Evolutionary conservation across 2,329 filamentous ascomycete genomes (phyloP).

Genomic region (Scedosporium apiospermum): DNA sequence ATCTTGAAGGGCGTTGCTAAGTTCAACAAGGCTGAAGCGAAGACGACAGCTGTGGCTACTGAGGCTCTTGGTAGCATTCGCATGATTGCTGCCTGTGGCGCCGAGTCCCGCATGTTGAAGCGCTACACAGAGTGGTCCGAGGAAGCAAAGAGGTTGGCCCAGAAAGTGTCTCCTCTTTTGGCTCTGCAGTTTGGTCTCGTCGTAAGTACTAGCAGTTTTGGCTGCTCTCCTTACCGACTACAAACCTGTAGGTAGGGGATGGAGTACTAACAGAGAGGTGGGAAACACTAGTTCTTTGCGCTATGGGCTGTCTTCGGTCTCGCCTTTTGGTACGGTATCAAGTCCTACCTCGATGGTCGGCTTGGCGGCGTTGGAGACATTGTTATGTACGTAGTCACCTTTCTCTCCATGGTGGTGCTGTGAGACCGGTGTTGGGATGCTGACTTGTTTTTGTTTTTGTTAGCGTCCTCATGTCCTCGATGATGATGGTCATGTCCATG

Average conservation of each 20-base stretch:
- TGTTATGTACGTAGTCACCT: conserved; percentile 34
- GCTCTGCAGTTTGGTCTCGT: conserved; percentile 43
- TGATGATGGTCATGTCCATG: conserved; percentile 47
- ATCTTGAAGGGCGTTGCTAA: conserved; percentile 41
- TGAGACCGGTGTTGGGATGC: background rate
- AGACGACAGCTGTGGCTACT: conserved; percentile 49
- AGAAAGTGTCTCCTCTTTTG: conserved; percentile 39
- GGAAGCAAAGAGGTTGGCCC: conserved; percentile 40
- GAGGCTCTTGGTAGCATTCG: conserved; percentile 51
- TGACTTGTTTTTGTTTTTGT: background rate
- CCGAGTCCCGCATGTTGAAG: conserved; percentile 41
- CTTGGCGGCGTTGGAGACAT: conserved; percentile 42
- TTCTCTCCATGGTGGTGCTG: no score
- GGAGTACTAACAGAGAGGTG: no score
- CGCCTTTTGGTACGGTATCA: conserved; percentile 54
- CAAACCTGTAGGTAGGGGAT: background rate
- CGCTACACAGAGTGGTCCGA: conserved; percentile 46
- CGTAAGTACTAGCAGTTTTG: conserved; percentile 14
- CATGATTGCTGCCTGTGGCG: conserved; percentile 55
- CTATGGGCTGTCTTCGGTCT: conserved; percentile 44
- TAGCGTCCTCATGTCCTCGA: conserved; percentile 45
- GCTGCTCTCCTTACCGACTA: no score
- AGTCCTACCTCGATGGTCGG: conserved; percentile 34
- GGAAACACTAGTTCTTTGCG: conserved; percentile 35
- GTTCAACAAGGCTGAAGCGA: conserved; percentile 40